Conservation (phyloP, 2,329 filamentous ascomycete genomes). For the Pseudocercospora fuligena region DNA sequence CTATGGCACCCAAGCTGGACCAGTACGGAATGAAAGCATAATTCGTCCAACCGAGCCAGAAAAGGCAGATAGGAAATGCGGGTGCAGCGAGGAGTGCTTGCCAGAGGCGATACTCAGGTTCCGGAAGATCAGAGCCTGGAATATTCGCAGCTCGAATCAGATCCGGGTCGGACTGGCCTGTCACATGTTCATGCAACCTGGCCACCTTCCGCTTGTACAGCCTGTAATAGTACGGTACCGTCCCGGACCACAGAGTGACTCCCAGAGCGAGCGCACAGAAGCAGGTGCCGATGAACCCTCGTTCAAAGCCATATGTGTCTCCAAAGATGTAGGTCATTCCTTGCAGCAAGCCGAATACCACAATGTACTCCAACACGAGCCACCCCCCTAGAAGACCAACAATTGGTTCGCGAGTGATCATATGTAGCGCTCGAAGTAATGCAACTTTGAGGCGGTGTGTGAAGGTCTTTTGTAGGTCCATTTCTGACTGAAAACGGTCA, state of each 20-base stretch:
- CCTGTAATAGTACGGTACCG: conserved; percentile 25
- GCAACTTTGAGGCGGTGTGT: conserved; percentile 25
- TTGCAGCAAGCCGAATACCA: conserved; percentile 59
- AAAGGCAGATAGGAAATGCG: conserved; percentile 52
- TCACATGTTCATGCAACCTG: conserved; percentile 27
- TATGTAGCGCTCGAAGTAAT: conserved; percentile 29
- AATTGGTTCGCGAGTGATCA: conserved; percentile 46
- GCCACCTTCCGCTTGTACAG: conserved; percentile 32
- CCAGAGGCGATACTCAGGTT: conserved; percentile 48
- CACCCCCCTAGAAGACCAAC: conserved; percentile 56
- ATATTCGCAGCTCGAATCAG: conserved; percentile 22
- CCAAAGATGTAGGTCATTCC: conserved; percentile 58
- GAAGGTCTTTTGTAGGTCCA: conserved; percentile 28
- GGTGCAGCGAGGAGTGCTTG: conserved; percentile 51
- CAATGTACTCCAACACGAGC: conserved; percentile 57
- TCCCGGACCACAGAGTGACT: conserved; percentile 34
- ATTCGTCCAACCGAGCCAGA: conserved; percentile 59
- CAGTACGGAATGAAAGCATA: conserved; percentile 50
- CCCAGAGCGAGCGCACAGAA: conserved; percentile 52
- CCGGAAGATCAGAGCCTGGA: conserved; percentile 26
- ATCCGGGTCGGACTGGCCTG: conserved; percentile 12
- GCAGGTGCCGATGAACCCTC: conserved; percentile 50
- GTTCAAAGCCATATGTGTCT: conserved; percentile 46
- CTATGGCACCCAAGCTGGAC: conserved; percentile 50
- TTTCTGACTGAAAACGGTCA: conserved; percentile 29